Percentiles rank a stretch among this genome's conserved stretches.
Evolutionary conservation across 75 land plant genomes (phyloP).

Genomic region (Pseudotsuga menziesii): DNA sequence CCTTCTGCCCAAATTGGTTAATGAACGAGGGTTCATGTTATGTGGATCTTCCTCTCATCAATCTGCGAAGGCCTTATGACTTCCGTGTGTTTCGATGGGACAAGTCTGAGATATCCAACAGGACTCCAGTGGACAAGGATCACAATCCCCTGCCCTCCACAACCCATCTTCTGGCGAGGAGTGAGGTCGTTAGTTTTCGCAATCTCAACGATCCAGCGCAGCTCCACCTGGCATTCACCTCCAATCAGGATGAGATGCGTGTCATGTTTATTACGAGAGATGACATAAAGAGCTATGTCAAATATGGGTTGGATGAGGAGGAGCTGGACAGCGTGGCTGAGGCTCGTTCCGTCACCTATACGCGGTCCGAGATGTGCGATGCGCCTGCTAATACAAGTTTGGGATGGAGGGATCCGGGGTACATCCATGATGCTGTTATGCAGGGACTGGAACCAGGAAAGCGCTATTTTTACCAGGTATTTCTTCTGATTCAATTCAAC

Average conservation of each 20-base stretch:
- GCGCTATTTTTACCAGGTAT: constrained; percentile 73
- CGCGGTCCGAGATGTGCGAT: constrained; percentile 69
- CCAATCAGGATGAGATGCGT: constrained; percentile 58
- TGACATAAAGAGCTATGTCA: constrained; percentile 40
- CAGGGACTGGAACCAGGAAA: constrained; percentile 41
- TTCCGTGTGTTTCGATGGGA: constrained; percentile 78
- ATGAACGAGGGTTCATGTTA: constrained; percentile 37
- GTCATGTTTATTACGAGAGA: constrained; percentile 72
- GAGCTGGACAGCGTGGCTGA: constrained; percentile 15
- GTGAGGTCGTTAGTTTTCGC: constrained; percentile 39
- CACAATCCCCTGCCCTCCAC: constrained; percentile 74
- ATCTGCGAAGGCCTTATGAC: constrained; percentile 67
- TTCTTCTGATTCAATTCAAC: too few species aligned
- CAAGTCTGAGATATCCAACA: constrained; percentile 23
- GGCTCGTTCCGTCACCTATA: constrained; percentile 50
- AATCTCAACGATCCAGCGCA: constrained; percentile 63
- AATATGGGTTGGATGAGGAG: constrained; percentile 33
- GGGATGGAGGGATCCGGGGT: constrained; percentile 93
- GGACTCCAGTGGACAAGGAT: constrained; percentile 50
- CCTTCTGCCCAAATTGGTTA: constrained; percentile 35
- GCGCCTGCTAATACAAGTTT: constrained; percentile 66
- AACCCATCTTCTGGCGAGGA: constrained; percentile 39
- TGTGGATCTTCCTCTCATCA: constrained; percentile 48
- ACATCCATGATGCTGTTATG: constrained; percentile 69
- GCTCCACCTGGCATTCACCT: constrained; percentile 68